Percentiles rank a stretch among this genome's conserved stretches.
Evolutionary conservation across 2,329 filamentous ascomycete species (phyloP).

Genomic region (Hypoxylon sp.): DNA sequence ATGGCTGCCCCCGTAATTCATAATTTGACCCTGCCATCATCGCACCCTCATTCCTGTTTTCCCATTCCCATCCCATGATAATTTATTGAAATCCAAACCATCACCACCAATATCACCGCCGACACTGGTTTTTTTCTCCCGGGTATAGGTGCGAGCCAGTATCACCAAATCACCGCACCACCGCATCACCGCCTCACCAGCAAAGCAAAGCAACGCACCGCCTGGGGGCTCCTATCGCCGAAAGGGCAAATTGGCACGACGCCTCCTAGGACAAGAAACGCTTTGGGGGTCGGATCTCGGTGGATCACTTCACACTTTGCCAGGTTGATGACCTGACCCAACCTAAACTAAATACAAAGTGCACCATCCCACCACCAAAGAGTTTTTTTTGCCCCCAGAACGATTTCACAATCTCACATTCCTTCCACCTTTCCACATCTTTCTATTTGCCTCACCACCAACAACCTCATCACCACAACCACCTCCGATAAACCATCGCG

Average conservation of each 20-base stretch:
- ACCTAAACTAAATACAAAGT: conserved; percentile 44
- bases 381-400: conserved; percentile 31
- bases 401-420: conserved; percentile 37
- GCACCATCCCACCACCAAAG: conserved; percentile 43
- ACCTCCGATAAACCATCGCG: conserved; percentile 15
- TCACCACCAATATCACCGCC: conserved; percentile 45
- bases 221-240: conserved; percentile 40
- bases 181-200: conserved; percentile 27
- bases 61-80: conserved; percentile 43
- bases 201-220: conserved; percentile 28
- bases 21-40: conserved; percentile 48
- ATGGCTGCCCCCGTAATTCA: conserved; percentile 58
- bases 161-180: conserved; percentile 15
- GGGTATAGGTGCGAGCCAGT: neutral
- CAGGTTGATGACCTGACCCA: conserved; percentile 45
- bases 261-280: conserved; percentile 32
- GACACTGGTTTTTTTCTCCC: conserved; percentile 22
- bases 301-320: conserved; percentile 49
- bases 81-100: conserved; percentile 40
- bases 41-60: conserved; percentile 39
- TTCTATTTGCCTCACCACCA: conserved; percentile 33
- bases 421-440: conserved; percentile 26
- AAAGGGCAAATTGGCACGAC: conserved; percentile 27
- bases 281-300: conserved; percentile 42
- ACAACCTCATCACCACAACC: conserved; percentile 18